Percentiles rank a stretch among this genome's conserved stretches.
Evolutionary conservation across 805 yeast genomes (phyloP).

Genomic region (Tanozyma kutaoensis): DNA sequence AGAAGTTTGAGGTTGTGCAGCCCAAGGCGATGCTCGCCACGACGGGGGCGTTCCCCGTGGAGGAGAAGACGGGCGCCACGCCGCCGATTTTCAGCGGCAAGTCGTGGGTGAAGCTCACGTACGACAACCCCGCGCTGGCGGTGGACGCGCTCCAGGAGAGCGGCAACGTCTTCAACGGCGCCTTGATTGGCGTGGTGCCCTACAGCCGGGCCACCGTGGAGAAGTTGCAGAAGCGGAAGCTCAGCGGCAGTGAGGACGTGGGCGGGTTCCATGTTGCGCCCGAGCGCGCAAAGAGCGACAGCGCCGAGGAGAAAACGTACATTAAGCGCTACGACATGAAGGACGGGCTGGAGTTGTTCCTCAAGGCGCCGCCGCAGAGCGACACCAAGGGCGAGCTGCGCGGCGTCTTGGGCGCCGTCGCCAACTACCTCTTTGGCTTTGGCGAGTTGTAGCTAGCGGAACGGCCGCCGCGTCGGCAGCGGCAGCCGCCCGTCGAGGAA

Average conservation of each 20-base stretch:
- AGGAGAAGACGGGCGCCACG: not conserved
- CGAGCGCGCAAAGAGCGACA: slow-evolving; percentile 4
- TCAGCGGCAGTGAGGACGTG: slow-evolving; percentile 32
- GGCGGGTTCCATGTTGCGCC: slow-evolving; percentile 15
- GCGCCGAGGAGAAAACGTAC: slow-evolving; percentile 9
- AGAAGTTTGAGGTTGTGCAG: slow-evolving; percentile 40
- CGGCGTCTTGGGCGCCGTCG: slow-evolving; percentile 17
- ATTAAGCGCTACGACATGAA: slow-evolving; percentile 21
- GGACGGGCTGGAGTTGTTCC: slow-evolving; percentile 25
- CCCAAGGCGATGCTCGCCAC: slow-evolving; percentile 3
- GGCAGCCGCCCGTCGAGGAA: too few relatives aligned
- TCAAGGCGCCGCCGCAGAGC: slow-evolving; percentile 11
- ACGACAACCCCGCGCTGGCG: slow-evolving; percentile 62
- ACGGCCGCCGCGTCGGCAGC: too few relatives aligned
- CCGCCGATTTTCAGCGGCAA: slow-evolving; percentile 71
- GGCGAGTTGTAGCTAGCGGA: slow-evolving; percentile 29
- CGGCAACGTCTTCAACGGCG: slow-evolving; percentile 58
- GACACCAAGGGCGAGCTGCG: slow-evolving; percentile 6
- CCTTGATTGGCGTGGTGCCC: slow-evolving; percentile 55
- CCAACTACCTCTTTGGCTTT: slow-evolving; percentile 28
- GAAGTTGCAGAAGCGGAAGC: slow-evolving; percentile 34
- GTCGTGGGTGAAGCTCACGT: slow-evolving; percentile 88
- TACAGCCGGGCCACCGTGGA: slow-evolving; percentile 50
- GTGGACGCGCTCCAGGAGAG: slow-evolving; percentile 76
- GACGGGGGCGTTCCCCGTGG: slow-evolving; percentile 4